Evolutionary conservation across 2,329 filamentous ascomycete species (phyloP).

Genomic region (Berkeleyomyces basicola): DNA sequence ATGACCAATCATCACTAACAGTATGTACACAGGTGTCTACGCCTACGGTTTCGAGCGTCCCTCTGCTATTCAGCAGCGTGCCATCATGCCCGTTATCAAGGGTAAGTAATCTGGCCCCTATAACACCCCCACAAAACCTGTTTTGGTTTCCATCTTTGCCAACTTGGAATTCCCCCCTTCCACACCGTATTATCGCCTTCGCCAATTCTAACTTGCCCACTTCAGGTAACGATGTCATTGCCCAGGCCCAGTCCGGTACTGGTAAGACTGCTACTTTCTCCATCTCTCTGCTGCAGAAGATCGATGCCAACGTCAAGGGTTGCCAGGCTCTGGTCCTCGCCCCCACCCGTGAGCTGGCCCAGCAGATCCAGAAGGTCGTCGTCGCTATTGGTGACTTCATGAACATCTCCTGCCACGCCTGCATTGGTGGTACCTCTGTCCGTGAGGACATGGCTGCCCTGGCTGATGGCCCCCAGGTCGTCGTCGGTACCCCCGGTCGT

Average conservation of each 20-base stretch:
- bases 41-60: slow-evolving; percentile 99
- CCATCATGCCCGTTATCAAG: slow-evolving; percentile 99
- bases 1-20: background rate
- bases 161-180: background rate
- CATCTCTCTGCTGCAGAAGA: slow-evolving; percentile 96
- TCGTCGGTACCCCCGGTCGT: slow-evolving; percentile 95
- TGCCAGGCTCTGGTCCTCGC: slow-evolving; percentile 97
- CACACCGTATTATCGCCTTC: background rate
- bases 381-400: slow-evolving; percentile 99
- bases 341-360: slow-evolving; percentile 93
- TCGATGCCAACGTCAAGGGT: slow-evolving; percentile 85
- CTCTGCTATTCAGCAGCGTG: slow-evolving; percentile 98
- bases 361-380: slow-evolving; percentile 99
- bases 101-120: slow-evolving; percentile 39
- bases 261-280: slow-evolving; percentile 99
- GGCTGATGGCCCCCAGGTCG: slow-evolving; percentile 87
- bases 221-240: slow-evolving; percentile 91
- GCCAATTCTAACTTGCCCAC: slow-evolving; percentile 1
- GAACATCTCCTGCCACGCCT: slow-evolving; percentile 97
- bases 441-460: slow-evolving; percentile 98
- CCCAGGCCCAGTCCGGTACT: slow-evolving; percentile 98
- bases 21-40: slow-evolving; percentile 56
- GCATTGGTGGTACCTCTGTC: slow-evolving; percentile 95
- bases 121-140: background rate
- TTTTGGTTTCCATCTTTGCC: background rate